Percentiles rank a stretch among this genome's conserved stretches.
Conservation (phyloP, 345 rosid genomes). For the Nasturtium officinale region DNA sequence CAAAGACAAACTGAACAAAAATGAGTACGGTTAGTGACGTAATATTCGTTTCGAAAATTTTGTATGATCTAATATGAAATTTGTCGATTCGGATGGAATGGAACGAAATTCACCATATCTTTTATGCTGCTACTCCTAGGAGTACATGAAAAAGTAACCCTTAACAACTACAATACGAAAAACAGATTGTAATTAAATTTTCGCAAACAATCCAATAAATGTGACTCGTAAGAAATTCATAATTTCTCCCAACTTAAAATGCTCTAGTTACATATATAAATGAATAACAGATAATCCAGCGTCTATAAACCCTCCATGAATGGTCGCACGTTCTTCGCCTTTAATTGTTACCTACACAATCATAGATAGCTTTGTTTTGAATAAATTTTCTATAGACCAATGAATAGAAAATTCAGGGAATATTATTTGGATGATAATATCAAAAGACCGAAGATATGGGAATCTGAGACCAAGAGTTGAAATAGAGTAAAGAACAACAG, state of each 20-base stretch:
- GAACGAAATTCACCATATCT: too few species aligned
- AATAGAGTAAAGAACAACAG: constrained; percentile 42
- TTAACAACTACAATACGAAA: too few species aligned
- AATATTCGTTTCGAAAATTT: background rate
- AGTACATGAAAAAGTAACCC: too few species aligned
- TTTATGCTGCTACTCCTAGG: background rate
- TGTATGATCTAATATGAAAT: background rate
- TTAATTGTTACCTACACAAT: background rate
- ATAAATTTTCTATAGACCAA: background rate
- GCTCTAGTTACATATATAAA: background rate
- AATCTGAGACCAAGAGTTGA: constrained; percentile 40
- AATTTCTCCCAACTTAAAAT: background rate
- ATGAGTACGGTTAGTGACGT: background rate
- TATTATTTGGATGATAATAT: constrained; percentile 22
- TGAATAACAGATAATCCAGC: background rate
- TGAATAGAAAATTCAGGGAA: constrained; percentile 12
- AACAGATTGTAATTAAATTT: too few species aligned
- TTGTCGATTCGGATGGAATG: background rate
- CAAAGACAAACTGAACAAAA: background rate
- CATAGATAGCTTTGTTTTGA: background rate
- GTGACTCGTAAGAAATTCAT: background rate
- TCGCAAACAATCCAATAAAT: background rate
- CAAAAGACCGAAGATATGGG: constrained; percentile 14
- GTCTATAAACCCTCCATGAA: constrained; percentile 14
- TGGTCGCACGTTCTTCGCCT: constrained; percentile 15